phyloP scores from a whole-genome alignment of 1,284 basidiomycete genomes.

The Golubevia pallescens region DNA sequence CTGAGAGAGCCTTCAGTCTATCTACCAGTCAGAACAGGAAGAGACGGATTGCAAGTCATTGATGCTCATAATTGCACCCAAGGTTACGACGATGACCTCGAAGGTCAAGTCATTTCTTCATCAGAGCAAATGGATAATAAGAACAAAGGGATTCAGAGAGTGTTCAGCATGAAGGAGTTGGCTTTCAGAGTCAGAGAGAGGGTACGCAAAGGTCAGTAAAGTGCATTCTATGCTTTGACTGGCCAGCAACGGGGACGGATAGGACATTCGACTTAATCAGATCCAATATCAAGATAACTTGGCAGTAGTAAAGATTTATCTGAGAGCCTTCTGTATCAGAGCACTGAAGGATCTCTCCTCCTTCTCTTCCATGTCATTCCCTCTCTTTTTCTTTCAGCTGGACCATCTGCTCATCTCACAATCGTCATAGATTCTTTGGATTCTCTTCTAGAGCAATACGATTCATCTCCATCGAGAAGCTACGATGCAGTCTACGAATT shows the following conservation, averaged over 20 bases:
- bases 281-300: too few relatives aligned
- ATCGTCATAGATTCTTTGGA: conserved; percentile 44
- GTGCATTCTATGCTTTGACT: too few relatives aligned
- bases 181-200: too few relatives aligned
- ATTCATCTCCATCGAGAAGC: conserved; percentile 1
- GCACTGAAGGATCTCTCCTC: too few relatives aligned
- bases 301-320: too few relatives aligned
- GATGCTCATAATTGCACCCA: neutral
- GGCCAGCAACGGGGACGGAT: too few relatives aligned
- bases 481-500: conserved; percentile 9
- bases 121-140: neutral
- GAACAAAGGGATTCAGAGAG: neutral
- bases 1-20: neutral
- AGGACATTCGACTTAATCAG: too few relatives aligned
- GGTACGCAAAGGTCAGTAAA: too few relatives aligned
- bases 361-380: too few relatives aligned
- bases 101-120: neutral
- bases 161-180: neutral
- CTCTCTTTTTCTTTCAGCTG: too few relatives aligned
- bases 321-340: too few relatives aligned
- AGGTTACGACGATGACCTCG: neutral
- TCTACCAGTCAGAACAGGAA: neutral
- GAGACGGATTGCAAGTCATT: neutral
- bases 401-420: conserved; percentile 3
- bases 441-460: conserved; percentile 15